Conservation (phyloP, 768 basidiomycete genomes). For the Macrocybe gigantea region DNA sequence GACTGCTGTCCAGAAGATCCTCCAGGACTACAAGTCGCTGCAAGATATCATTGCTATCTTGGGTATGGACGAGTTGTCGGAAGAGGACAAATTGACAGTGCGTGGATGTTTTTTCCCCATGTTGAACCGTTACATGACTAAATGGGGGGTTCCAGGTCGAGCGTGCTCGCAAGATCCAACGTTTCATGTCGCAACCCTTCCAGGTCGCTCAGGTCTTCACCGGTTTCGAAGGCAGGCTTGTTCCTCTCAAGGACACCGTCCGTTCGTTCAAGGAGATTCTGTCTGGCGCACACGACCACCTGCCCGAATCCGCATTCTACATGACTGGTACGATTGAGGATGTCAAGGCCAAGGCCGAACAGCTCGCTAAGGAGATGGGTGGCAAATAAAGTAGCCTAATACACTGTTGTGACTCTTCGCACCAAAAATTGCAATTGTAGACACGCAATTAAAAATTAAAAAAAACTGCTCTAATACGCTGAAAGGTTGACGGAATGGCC, state of each 20-base stretch:
- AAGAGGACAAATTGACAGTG: slow-evolving; percentile 98
- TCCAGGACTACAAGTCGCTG: slow-evolving; percentile 93
- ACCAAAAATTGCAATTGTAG: background rate
- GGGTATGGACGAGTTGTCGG: slow-evolving; percentile 99
- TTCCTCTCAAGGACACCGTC: slow-evolving; percentile 92
- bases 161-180: slow-evolving; percentile 96
- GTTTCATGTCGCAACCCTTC: slow-evolving; percentile 99
- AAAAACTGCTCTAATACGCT: too few relatives aligned
- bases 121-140: background rate
- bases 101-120: slow-evolving; percentile 19
- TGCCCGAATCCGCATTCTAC: slow-evolving; percentile 98
- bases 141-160: slow-evolving; percentile 57
- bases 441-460: background rate
- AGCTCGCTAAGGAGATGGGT: slow-evolving; percentile 92
- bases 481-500: background rate
- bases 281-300: slow-evolving; percentile 76
- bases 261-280: slow-evolving; percentile 99
- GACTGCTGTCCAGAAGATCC: slow-evolving; percentile 95
- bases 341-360: slow-evolving; percentile 95
- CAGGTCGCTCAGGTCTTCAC: slow-evolving; percentile 99
- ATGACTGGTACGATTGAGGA: slow-evolving; percentile 98
- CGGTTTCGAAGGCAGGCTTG: slow-evolving; percentile 97
- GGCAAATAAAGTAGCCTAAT: slow-evolving; percentile 25
- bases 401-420: background rate
- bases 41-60: slow-evolving; percentile 99